Base-by-base conservation (phyloP, 139 green algal genomes). In the Coccomyxa sp. region DNA sequence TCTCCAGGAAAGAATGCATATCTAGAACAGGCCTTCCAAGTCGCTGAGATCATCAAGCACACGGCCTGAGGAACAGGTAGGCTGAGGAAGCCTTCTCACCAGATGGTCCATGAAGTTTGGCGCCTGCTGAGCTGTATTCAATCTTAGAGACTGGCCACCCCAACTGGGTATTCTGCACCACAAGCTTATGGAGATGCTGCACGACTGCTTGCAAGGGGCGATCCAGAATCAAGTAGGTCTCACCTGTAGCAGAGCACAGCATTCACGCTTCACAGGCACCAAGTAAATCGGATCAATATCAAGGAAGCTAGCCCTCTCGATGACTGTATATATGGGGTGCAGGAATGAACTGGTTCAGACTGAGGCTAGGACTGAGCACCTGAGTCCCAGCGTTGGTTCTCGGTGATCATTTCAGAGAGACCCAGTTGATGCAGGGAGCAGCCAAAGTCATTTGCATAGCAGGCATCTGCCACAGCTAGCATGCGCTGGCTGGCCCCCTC, bases 381-480 rank as follows among this genome's bases (percentile, higher is more conserved):
- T 87, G 90, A 90, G 28, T 87, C 83, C 84, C 85, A 94, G 67
- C 60, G 74, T 15, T 83, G 75, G 84, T 95, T 94, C 89, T 98
- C 94, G 23, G 87, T 82, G 51, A 96, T 93, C 84, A 95, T 88
- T 85, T 98, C 94, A 23, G 82, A 79, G 59, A 96, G 59, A 32
- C 94, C 94, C 76, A 98, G 80, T 68, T 94, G 83, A 15, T 84
- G 32, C 23, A 98, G 79, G 15, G 78, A 90, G 81, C 88, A 91
- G 21, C 89, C 90, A 84, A 96, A 96, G 86, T 98, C 94, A 81
- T 97, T 98, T 77, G 94, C 94, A 81, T 96, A 97, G 88, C 90
- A 95, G 4, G 90, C 91, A 28, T 95, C 89, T 27, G 92, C 91
- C 0, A 93, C 88, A 18, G 86, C 88, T 59, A 93, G 25, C 85